phyloP scores from a whole-genome alignment of 768 basidiomycete genomes.

The Sarcomyxa edulis region DNA sequence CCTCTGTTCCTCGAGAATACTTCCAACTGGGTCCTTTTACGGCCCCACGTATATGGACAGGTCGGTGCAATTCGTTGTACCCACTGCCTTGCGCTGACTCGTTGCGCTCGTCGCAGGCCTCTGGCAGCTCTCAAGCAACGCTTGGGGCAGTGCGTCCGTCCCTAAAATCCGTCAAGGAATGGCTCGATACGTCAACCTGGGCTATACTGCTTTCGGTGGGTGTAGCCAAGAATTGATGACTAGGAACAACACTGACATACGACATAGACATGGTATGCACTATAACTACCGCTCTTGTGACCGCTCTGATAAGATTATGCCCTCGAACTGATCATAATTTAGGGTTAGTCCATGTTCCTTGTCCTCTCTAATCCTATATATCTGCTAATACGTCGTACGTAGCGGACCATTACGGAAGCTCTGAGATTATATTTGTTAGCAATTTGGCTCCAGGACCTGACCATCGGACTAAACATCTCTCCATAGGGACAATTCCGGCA shows the following conservation, averaged over 20 bases:
- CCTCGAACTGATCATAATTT: conserved; percentile 2
- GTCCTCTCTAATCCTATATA: no score
- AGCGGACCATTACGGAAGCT: conserved; percentile 87
- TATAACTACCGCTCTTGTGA: neutral
- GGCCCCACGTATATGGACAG: conserved; percentile 67
- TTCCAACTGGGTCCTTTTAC: conserved; percentile 52
- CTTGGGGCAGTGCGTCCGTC: conserved; percentile 75
- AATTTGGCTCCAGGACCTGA: conserved; percentile 6
- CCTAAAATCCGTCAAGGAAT: conserved; percentile 63
- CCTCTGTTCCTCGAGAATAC: conserved; percentile 30
- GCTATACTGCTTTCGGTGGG: conserved; percentile 62
- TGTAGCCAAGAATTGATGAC: no score
- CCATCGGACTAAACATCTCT: conserved; percentile 7
- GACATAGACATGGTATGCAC: conserved; percentile 32
- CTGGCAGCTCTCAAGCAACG: conserved; percentile 84
- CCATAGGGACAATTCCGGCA: conserved; percentile 65
- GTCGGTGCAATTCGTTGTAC: no score
- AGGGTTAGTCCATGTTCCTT: conserved; percentile 23
- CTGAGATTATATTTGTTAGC: conserved; percentile 76
- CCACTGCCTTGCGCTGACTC: no score
- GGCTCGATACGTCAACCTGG: conserved; percentile 53
- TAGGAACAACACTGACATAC: no score
- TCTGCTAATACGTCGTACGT: conserved; percentile 7
- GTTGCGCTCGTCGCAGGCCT: no score
- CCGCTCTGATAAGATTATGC: neutral